Conservation (phyloP, 768 basidiomycete species). For the Termitomyces eurrhizus region DNA sequence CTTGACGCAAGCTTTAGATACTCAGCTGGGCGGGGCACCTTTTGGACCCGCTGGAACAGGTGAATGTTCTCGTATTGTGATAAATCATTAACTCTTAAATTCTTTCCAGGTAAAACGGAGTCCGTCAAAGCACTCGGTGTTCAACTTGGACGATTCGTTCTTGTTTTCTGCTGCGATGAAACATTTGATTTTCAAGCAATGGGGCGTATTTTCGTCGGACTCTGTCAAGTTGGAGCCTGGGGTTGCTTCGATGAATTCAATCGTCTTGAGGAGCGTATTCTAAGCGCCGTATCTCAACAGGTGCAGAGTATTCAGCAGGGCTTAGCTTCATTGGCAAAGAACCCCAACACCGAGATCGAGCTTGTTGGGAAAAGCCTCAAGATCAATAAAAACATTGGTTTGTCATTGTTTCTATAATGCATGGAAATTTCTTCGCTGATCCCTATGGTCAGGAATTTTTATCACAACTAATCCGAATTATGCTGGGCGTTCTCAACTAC, state of each 20-base stretch:
- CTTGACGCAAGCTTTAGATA: conserved; percentile 91
- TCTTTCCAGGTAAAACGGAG: conserved; percentile 83
- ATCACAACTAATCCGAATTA: conserved; percentile 99
- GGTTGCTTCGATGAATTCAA: conserved; percentile 99
- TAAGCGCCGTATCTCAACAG: conserved; percentile 98
- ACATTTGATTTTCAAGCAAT: conserved; percentile 99
- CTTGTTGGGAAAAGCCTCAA: conserved; percentile 91
- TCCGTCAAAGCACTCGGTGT: conserved; percentile 99
- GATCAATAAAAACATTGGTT: conserved; percentile 92
- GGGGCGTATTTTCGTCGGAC: conserved; percentile 98
- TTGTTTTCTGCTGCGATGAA: conserved; percentile 99
- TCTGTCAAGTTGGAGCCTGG: conserved; percentile 99
- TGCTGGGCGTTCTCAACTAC: conserved; percentile 90
- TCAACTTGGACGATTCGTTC: conserved; percentile 95
- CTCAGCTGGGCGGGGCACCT: conserved; percentile 93
- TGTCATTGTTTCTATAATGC: conserved; percentile 9
- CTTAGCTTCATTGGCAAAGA: conserved; percentile 73
- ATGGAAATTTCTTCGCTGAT: conserved; percentile 4
- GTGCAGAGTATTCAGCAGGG: conserved; percentile 99
- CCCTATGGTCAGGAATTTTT: conserved; percentile 68
- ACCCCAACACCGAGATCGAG: conserved; percentile 90
- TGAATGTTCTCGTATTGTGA: conserved; percentile 18
- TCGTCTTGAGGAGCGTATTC: conserved; percentile 94
- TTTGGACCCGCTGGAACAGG: conserved; percentile 99
- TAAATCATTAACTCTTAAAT: conserved; percentile 5